Percentiles rank a stretch among this genome's conserved stretches.
Conservation (phyloP, 2,329 filamentous ascomycete species). For the Cryphonectria parasitica region DNA sequence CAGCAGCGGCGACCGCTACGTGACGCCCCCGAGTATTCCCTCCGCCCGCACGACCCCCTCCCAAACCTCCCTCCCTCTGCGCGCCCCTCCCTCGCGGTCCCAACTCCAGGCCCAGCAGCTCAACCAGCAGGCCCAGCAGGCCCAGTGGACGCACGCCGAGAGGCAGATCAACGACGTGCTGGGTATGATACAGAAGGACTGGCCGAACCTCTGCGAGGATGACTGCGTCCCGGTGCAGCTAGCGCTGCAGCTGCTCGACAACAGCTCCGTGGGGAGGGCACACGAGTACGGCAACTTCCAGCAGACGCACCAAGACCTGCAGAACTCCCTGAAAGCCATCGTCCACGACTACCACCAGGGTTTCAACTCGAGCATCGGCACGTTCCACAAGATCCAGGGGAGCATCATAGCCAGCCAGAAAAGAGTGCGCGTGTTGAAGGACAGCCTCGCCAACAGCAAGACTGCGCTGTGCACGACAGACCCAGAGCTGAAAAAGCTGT, state of each 20-base stretch:
- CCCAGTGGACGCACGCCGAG: constrained; percentile 52
- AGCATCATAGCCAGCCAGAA: constrained; percentile 89
- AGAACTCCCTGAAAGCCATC: constrained; percentile 88
- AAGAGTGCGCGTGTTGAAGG: constrained; percentile 79
- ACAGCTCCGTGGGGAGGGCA: constrained; percentile 88
- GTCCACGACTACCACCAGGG: constrained; percentile 99
- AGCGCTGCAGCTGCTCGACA: constrained; percentile 92
- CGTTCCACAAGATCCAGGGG: constrained; percentile 96
- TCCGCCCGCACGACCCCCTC: constrained; percentile 37
- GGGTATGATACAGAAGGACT: constrained; percentile 83
- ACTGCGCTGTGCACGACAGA: constrained; percentile 81
- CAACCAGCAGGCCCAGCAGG: constrained; percentile 33
- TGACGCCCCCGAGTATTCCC: constrained; percentile 39
- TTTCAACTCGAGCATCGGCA: constrained; percentile 98
- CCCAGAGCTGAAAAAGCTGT: constrained; percentile 88
- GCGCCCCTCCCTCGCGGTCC: constrained; percentile 42
- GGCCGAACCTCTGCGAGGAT: constrained; percentile 87
- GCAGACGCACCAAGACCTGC: constrained; percentile 83
- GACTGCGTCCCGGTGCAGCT: constrained; percentile 93
- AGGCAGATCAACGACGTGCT: constrained; percentile 68
- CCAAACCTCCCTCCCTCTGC: constrained; percentile 37
- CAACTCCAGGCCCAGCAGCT: constrained; percentile 31
- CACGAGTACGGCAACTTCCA: constrained; percentile 86
- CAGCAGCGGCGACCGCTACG: constrained; percentile 45
- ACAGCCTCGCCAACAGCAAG: constrained; percentile 81